Conservation (phyloP, 2,329 filamentous ascomycete species). For the Pezicula neosporulosa region DNA sequence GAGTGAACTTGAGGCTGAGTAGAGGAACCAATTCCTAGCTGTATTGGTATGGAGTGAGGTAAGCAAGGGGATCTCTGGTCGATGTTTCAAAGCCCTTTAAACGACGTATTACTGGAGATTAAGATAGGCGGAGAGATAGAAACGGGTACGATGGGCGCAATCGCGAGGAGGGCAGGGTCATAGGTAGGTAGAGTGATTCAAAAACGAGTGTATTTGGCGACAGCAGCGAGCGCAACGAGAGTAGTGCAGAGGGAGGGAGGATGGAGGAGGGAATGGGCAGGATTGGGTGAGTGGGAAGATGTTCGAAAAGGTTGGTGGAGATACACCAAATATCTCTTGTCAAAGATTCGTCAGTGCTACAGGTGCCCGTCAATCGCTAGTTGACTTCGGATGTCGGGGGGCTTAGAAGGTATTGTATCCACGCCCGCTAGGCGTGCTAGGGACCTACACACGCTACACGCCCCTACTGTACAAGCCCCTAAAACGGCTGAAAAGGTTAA, state of each 20-base stretch:
- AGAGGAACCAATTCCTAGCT: conserved; percentile 1
- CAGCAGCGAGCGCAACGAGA: background rate
- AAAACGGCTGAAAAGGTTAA: too few species aligned
- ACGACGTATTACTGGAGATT: background rate
- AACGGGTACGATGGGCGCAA: background rate
- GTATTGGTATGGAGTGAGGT: background rate
- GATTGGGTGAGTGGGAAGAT: background rate
- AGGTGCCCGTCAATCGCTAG: background rate
- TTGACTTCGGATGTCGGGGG: too few species aligned
- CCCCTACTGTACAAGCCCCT: too few species aligned
- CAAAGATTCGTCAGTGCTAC: background rate
- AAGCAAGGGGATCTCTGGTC: background rate
- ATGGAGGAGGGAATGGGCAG: background rate
- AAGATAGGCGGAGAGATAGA: conserved; percentile 1
- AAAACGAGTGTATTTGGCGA: background rate
- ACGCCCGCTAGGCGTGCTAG: too few species aligned
- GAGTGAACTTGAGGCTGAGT: conserved; percentile 8
- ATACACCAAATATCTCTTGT: background rate
- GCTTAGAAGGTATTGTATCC: too few species aligned
- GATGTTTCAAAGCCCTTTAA: conserved; percentile 1
- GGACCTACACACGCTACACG: too few species aligned
- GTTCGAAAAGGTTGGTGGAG: background rate
- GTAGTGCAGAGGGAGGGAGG: background rate
- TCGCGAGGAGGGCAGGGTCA: background rate
- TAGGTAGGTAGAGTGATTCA: background rate